These are phyloP conservation scores for Crucihimalaya himalaica DNA, from an alignment of 345 rosid species.

Conservation along the genomic window DNA sequence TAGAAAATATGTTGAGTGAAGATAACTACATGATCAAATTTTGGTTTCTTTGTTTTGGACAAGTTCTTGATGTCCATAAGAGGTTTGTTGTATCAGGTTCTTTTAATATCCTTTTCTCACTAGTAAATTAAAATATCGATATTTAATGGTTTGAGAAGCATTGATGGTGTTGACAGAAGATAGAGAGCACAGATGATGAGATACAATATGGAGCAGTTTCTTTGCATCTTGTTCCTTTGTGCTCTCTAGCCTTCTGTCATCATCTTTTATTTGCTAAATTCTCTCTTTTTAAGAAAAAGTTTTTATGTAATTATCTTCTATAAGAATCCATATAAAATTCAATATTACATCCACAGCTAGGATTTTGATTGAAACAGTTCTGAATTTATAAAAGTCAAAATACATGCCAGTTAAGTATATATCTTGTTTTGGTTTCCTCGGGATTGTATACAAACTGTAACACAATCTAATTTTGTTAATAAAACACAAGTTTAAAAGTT, in stretches of 20 bases:
- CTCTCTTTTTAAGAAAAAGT: neutral
- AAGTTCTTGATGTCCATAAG: neutral
- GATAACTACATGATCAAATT: neutral
- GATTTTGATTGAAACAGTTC: neutral
- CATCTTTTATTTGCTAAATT: conserved; percentile 45
- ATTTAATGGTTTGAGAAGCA: conserved; percentile 4
- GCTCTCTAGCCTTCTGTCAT: conserved; percentile 88
- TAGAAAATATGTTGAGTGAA: neutral
- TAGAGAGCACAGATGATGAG: conserved; percentile 85
- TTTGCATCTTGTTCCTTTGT: conserved; percentile 68
- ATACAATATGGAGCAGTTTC: conserved; percentile 10
- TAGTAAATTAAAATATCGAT: neutral
- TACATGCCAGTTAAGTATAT: neutral
- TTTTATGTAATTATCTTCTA: neutral
- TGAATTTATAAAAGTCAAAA: neutral
- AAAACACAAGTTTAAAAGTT: neutral
- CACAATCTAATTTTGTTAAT: neutral
- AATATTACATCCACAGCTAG: neutral
- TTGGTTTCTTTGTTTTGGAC: neutral
- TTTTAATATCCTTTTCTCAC: neutral
- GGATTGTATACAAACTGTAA: neutral
- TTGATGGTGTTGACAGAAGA: conserved; percentile 75
- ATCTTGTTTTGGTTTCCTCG: neutral
- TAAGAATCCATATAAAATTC: neutral
- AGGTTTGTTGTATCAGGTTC: neutral